These are phyloP conservation scores for Collybiopsis luxurians DNA, from an alignment of 768 basidiomycete genomes.

Conservation along the genomic window DNA sequence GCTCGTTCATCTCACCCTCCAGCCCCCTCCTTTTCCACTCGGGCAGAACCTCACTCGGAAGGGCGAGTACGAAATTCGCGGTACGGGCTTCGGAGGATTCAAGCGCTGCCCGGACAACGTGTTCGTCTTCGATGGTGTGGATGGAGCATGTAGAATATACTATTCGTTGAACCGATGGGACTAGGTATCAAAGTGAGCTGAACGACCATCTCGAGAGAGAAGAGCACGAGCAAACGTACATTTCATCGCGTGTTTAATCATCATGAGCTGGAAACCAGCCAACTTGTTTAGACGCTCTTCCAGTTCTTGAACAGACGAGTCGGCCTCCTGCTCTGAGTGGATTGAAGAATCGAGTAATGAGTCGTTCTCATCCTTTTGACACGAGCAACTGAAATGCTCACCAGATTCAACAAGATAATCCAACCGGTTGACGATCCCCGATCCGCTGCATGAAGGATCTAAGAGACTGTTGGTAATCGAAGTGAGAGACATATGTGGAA, in stretches of 20 bases:
- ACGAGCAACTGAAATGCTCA: constrained; percentile 34
- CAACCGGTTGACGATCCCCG: constrained; percentile 87
- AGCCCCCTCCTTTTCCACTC: constrained; percentile 82
- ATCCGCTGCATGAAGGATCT: constrained; percentile 96
- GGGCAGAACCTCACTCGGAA: constrained; percentile 65
- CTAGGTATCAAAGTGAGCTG: constrained; percentile 33
- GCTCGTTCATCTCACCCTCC: constrained; percentile 54
- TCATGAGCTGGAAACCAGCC: constrained; percentile 82
- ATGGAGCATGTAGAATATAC: constrained; percentile 99
- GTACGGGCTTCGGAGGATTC: constrained; percentile 62
- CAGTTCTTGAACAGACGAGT: constrained; percentile 34
- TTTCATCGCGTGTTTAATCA: constrained; percentile 94
- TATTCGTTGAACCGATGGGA: constrained; percentile 73
- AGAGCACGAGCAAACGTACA: constrained; percentile 47
- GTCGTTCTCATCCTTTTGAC: no score
- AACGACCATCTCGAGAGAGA: constrained; percentile 10
- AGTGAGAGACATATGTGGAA: no score
- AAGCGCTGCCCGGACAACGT: constrained; percentile 77
- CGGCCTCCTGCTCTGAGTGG: constrained; percentile 61
- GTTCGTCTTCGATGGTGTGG: constrained; percentile 89
- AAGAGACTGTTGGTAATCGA: constrained; percentile 78
- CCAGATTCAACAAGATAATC: constrained; percentile 82
- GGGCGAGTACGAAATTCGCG: constrained; percentile 68
- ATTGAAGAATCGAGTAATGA: no score
- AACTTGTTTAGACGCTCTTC: constrained; percentile 80